A percentile compares a stretch with the other conserved stretches of the same genome.
These are phyloP conservation scores for Thielaviopsis populi DNA, from an alignment of 2,329 filamentous ascomycete genomes.

Conservation along the genomic window DNA sequence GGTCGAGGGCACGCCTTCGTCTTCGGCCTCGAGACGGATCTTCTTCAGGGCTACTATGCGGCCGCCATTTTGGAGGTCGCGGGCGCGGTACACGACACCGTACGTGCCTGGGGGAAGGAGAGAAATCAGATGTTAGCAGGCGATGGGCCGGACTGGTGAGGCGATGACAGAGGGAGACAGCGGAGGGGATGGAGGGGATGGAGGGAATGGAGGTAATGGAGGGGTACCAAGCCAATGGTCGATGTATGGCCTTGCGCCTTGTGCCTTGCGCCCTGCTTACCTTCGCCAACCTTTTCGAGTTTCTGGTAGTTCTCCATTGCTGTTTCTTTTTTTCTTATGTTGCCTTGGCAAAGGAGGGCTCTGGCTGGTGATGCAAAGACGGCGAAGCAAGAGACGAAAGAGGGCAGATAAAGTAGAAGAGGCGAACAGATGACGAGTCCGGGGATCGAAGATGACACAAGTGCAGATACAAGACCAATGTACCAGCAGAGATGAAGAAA, in stretches of 20 bases:
- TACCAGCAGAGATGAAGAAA: background rate
- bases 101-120: conserved; percentile 54
- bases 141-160: background rate
- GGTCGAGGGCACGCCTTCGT: conserved; percentile 83
- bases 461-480: too few species aligned
- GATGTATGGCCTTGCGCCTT: background rate
- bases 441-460: background rate
- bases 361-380: background rate
- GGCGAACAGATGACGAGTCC: background rate
- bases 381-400: background rate
- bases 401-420: background rate
- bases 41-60: conserved; percentile 90
- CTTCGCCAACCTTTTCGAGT: conserved; percentile 92
- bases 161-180: background rate
- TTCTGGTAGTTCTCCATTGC: conserved; percentile 86
- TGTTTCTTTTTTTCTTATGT: conserved; percentile 15
- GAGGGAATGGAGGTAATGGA: background rate
- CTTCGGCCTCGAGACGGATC: conserved; percentile 86
- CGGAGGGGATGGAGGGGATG: background rate
- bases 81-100: conserved; percentile 88
- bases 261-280: conserved; percentile 31
- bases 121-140: conserved; percentile 9
- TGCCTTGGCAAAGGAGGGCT: conserved; percentile 3
- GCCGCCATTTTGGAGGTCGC: conserved; percentile 65
- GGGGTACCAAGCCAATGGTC: background rate